These are phyloP conservation scores for Casuarina glauca DNA, from an alignment of 306 rosid species.

Conservation along the genomic window DNA sequence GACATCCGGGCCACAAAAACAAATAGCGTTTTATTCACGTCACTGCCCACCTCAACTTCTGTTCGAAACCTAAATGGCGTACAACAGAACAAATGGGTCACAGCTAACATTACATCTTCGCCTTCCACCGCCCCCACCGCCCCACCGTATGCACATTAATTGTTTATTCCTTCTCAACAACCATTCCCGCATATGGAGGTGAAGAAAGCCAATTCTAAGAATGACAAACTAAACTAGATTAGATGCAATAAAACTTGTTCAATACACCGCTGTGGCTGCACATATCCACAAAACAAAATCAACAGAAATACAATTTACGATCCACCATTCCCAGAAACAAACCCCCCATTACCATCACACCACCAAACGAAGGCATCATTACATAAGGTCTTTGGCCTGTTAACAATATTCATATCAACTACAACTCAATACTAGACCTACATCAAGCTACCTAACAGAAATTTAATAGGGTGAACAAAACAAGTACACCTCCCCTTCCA, in stretches of 20 bases:
- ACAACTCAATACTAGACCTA: slow-evolving; percentile 24
- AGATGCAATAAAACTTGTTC: slow-evolving; percentile 47
- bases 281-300: slow-evolving; percentile 12
- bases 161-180: neutral
- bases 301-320: slow-evolving; percentile 15
- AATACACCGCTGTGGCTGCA: slow-evolving; percentile 52
- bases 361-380: slow-evolving; percentile 11
- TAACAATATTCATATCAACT: slow-evolving; percentile 18
- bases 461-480: neutral
- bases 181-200: neutral
- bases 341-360: slow-evolving; percentile 17
- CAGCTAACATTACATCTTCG: too few relatives aligned
- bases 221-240: slow-evolving; percentile 32
- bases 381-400: slow-evolving; percentile 14
- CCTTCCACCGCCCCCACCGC: too few relatives aligned
- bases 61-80: too few relatives aligned
- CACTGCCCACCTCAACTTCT: too few relatives aligned
- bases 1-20: too few relatives aligned
- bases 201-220: neutral
- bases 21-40: too few relatives aligned
- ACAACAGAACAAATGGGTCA: too few relatives aligned
- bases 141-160: too few relatives aligned
- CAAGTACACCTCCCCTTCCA: slow-evolving; percentile 8
- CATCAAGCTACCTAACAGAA: slow-evolving; percentile 4
- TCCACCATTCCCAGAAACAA: slow-evolving; percentile 19